Evolutionary conservation across 2,329 filamentous ascomycete species (phyloP).

Genomic region (Stachybotrys elegans): DNA sequence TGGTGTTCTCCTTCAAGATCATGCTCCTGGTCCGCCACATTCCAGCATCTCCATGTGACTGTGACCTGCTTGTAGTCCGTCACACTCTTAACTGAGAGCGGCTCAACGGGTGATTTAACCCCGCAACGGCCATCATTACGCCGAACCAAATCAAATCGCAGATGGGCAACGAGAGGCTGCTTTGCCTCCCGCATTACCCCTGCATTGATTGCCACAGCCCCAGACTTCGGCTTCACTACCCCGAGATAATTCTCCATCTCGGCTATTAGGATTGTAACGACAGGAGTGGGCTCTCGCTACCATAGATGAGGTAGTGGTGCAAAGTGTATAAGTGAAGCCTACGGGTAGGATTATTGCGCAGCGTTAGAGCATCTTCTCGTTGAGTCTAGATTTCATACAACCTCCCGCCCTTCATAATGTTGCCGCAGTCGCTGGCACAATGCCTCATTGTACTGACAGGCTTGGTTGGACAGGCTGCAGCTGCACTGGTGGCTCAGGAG

Average conservation of each 20-base stretch:
- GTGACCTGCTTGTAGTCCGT: no score
- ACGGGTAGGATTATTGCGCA: background rate
- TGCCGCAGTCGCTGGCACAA: background rate
- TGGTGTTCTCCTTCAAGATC: no score
- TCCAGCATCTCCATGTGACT: no score
- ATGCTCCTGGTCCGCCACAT: no score
- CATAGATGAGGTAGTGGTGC: background rate
- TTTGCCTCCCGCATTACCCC: no score
- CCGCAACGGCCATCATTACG: no score
- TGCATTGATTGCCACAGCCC: no score
- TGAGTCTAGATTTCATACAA: background rate
- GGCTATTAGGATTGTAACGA: background rate
- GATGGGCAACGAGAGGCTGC: no score
- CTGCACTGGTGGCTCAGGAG: slow-evolving; percentile 7
- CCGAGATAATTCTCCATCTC: background rate
- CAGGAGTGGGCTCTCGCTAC: background rate
- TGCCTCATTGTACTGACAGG: slow-evolving; percentile 3
- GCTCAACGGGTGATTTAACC: no score
- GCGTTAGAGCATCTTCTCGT: background rate
- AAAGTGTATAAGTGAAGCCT: background rate
- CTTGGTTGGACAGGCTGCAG: background rate
- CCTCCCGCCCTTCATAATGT: background rate
- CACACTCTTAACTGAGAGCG: no score
- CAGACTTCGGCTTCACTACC: background rate
- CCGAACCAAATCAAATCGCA: no score